phyloP scores from a whole-genome alignment of 768 basidiomycete genomes.

The Mycena rebaudengoi region DNA sequence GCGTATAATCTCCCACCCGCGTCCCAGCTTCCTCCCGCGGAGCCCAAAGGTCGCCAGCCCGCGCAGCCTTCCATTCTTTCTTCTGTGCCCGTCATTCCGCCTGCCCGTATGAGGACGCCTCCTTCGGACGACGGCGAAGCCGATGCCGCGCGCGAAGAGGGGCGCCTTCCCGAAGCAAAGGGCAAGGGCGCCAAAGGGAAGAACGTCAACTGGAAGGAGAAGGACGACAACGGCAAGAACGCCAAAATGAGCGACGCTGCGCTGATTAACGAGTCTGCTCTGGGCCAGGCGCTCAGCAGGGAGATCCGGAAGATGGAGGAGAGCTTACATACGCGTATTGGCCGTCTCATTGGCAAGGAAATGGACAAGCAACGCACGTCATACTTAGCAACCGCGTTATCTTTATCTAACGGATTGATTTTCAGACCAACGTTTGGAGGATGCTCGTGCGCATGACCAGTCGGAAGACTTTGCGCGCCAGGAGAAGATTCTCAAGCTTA shows the following conservation, averaged over 20 bases:
- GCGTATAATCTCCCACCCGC: conserved; percentile 46
- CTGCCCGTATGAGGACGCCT: conserved; percentile 67
- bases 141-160: conserved; percentile 67
- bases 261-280: conserved; percentile 58
- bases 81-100: conserved; percentile 35
- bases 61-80: conserved; percentile 34
- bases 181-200: conserved; percentile 44
- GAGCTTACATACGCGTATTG: conserved; percentile 76
- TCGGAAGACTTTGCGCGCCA: conserved; percentile 84
- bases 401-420: not conserved
- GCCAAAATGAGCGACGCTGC: conserved; percentile 43
- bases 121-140: conserved; percentile 79
- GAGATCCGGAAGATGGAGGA: conserved; percentile 89
- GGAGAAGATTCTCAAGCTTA: conserved; percentile 89
- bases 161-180: conserved; percentile 66
- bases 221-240: conserved; percentile 40
- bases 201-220: conserved; percentile 64
- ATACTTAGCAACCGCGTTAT: conserved; percentile 7
- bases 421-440: conserved; percentile 85
- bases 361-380: conserved; percentile 89
- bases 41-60: conserved; percentile 31
- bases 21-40: conserved; percentile 24
- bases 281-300: conserved; percentile 69
- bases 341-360: conserved; percentile 83
- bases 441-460: conserved; percentile 79